Evolutionary conservation across 164 flowering plant genomes (phyloP).

Genomic region (Stephania japonica): DNA sequence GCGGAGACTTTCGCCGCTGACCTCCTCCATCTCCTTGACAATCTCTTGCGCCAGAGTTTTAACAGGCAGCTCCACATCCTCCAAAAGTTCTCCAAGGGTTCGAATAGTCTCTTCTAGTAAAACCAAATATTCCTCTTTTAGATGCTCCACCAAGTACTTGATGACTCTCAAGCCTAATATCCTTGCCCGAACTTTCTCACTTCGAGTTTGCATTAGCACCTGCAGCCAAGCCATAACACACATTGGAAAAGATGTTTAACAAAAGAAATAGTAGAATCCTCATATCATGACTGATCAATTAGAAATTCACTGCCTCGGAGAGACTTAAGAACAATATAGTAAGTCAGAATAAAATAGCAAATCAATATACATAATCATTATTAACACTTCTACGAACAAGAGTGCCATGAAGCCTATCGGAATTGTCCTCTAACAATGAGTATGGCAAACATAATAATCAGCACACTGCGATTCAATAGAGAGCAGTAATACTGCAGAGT

Average conservation of each 20-base stretch:
- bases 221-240: slow-evolving; percentile 20
- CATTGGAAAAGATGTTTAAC: neutral
- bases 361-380: neutral
- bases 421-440: too few species aligned
- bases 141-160: slow-evolving; percentile 56
- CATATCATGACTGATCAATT: neutral
- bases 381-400: neutral
- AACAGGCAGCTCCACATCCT: slow-evolving; percentile 71
- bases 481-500: too few species aligned
- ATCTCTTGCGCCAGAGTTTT: slow-evolving; percentile 77
- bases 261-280: neutral
- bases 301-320: neutral
- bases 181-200: slow-evolving; percentile 63
- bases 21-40: slow-evolving; percentile 62
- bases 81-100: slow-evolving; percentile 81
- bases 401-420: neutral
- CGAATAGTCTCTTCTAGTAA: slow-evolving; percentile 78
- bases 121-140: slow-evolving; percentile 78
- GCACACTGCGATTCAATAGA: too few species aligned
- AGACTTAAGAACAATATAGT: neutral
- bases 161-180: slow-evolving; percentile 69
- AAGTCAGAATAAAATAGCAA: neutral
- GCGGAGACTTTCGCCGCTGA: slow-evolving; percentile 76
- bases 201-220: slow-evolving; percentile 95
- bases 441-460: too few species aligned